These are phyloP conservation scores for Cladosporium cucumerinum DNA, from an alignment of 2,329 filamentous ascomycete species.

Conservation along the genomic window DNA sequence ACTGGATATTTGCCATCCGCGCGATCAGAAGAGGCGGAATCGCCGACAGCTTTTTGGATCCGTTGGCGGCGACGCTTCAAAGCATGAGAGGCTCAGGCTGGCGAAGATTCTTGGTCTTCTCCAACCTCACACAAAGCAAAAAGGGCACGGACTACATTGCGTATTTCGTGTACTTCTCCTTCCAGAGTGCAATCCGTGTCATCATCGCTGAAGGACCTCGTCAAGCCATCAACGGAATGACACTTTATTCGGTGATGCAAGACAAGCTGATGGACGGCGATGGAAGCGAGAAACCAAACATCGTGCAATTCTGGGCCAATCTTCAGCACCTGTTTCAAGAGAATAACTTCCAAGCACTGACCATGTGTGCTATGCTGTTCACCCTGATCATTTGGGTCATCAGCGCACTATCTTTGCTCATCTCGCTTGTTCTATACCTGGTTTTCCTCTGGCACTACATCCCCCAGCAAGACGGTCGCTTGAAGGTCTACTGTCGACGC, in stretches of 20 bases:
- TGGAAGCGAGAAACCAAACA: slow-evolving; percentile 57
- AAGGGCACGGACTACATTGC: slow-evolving; percentile 89
- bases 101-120: slow-evolving; percentile 88
- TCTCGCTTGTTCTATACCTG: slow-evolving; percentile 75
- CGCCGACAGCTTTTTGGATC: slow-evolving; percentile 87
- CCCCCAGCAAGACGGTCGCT: slow-evolving; percentile 71
- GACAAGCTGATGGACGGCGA: slow-evolving; percentile 62
- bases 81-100: slow-evolving; percentile 79
- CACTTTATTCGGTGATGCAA: slow-evolving; percentile 78
- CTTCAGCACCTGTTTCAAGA: slow-evolving; percentile 68
- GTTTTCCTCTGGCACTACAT: slow-evolving; percentile 93
- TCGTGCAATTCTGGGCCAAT: slow-evolving; percentile 80
- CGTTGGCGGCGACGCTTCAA: slow-evolving; percentile 78
- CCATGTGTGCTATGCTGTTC: slow-evolving; percentile 88
- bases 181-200: slow-evolving; percentile 80
- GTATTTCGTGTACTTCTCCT: slow-evolving; percentile 84
- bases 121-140: slow-evolving; percentile 83
- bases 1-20: slow-evolving; percentile 73
- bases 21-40: slow-evolving; percentile 84
- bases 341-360: slow-evolving; percentile 74
- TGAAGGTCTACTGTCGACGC: slow-evolving; percentile 81
- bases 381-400: slow-evolving; percentile 87
- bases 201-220: slow-evolving; percentile 89
- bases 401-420: slow-evolving; percentile 67
- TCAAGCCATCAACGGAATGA: slow-evolving; percentile 85